phyloP scores from a whole-genome alignment of 2,329 filamentous ascomycete species.

The Arthroderma sp. region DNA sequence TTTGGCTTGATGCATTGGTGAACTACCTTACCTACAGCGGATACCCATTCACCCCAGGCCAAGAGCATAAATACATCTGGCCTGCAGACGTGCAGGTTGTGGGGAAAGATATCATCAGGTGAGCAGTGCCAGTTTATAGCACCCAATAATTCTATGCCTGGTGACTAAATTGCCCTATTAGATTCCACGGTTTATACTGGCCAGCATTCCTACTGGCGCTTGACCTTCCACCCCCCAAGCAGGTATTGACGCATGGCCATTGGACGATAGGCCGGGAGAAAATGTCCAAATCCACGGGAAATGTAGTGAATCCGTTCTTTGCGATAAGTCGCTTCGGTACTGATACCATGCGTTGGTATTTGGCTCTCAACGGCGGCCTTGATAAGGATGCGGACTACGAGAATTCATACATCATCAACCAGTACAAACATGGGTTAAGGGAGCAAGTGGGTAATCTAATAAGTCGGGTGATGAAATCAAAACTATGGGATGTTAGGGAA shows the following conservation, averaged over 20 bases:
- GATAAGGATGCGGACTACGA: slow-evolving; percentile 70
- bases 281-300: slow-evolving; percentile 93
- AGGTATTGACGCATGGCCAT: slow-evolving; percentile 78
- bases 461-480: slow-evolving; percentile 54
- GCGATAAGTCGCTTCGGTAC: slow-evolving; percentile 79
- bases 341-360: slow-evolving; percentile 80
- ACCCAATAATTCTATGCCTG: background rate
- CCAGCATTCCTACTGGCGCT: slow-evolving; percentile 88
- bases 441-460: slow-evolving; percentile 68
- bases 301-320: slow-evolving; percentile 88
- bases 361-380: slow-evolving; percentile 68
- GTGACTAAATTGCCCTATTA: slow-evolving; percentile 10
- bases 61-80: slow-evolving; percentile 57
- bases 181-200: slow-evolving; percentile 96
- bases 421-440: slow-evolving; percentile 70
- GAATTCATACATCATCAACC: slow-evolving; percentile 59
- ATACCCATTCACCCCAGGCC: slow-evolving; percentile 59
- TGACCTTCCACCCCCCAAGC: slow-evolving; percentile 61
- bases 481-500: slow-evolving; percentile 54
- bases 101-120: slow-evolving; percentile 86
- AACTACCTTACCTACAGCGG: slow-evolving; percentile 86
- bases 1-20: slow-evolving; percentile 91
- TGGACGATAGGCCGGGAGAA: slow-evolving; percentile 88
- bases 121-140: slow-evolving; percentile 2
- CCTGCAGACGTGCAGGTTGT: slow-evolving; percentile 85